Conservation (phyloP, 495 filamentous ascomycete genomes). For the Aspergillus avenaceus region DNA sequence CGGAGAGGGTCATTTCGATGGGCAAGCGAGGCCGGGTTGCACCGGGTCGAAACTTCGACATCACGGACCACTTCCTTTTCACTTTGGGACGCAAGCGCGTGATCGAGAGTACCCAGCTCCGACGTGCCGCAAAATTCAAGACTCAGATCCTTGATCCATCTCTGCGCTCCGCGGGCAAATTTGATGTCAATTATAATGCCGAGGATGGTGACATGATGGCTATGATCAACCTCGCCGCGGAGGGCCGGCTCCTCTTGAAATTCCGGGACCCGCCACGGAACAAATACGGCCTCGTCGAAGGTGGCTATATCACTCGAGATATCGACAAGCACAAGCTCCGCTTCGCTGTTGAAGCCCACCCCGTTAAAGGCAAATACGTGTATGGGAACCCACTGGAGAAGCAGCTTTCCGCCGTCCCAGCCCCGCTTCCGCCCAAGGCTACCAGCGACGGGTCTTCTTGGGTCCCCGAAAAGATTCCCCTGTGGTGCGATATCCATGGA, state of each 20-base stretch:
- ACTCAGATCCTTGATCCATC: constrained; percentile 47
- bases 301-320: constrained; percentile 65
- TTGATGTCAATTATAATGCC: constrained; percentile 29
- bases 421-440: constrained; percentile 21
- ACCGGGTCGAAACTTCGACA: constrained; percentile 52
- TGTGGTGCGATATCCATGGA: constrained; percentile 79
- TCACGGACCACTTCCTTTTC: constrained; percentile 53
- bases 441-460: constrained; percentile 13
- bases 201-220: constrained; percentile 67
- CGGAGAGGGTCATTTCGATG: constrained; percentile 55
- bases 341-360: constrained; percentile 59
- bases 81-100: constrained; percentile 41
- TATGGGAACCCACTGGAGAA: constrained; percentile 52
- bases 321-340: constrained; percentile 62
- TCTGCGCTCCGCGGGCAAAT: constrained; percentile 35
- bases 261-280: constrained; percentile 57
- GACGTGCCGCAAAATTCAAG: constrained; percentile 57
- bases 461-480: constrained; percentile 49
- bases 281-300: constrained; percentile 67
- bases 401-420: constrained; percentile 13
- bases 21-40: constrained; percentile 49
- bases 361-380: constrained; percentile 53
- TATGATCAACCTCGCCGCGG: constrained; percentile 62
- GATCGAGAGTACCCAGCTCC: constrained; percentile 44
- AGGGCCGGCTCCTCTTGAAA: constrained; percentile 51